Percentiles rank a stretch among this genome's conserved stretches.
Conservation (phyloP, 768 basidiomycete species). For the Serendipita sp. region DNA sequence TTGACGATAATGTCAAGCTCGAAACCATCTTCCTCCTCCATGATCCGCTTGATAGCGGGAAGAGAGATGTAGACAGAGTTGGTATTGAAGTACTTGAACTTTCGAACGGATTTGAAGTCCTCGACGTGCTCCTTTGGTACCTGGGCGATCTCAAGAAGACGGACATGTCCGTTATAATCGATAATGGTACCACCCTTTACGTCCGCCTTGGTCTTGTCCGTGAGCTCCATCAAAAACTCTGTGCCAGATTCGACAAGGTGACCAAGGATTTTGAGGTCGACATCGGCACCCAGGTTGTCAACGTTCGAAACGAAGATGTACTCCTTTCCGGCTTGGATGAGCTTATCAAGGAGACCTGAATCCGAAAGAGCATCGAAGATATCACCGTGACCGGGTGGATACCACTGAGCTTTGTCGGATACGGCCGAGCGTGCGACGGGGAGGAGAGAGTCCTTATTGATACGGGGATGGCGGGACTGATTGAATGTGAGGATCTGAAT, state of each 20-base stretch:
- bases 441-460: conserved; percentile 75
- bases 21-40: conserved; percentile 66
- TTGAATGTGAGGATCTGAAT: conserved; percentile 85
- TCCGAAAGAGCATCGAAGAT: conserved; percentile 84
- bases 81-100: conserved; percentile 90
- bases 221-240: conserved; percentile 91
- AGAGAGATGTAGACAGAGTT: conserved; percentile 60
- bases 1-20: conserved; percentile 94
- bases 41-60: conserved; percentile 73
- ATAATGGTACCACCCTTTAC: conserved; percentile 82
- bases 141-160: conserved; percentile 86
- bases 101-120: conserved; percentile 81
- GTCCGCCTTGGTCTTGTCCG: conserved; percentile 92
- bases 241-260: conserved; percentile 70
- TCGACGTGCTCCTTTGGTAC: conserved; percentile 86
- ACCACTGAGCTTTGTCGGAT: conserved; percentile 86
- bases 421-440: conserved; percentile 64
- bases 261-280: conserved; percentile 68
- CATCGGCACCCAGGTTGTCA: conserved; percentile 87
- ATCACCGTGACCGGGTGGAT: conserved; percentile 95
- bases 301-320: conserved; percentile 97
- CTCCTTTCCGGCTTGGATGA: conserved; percentile 83
- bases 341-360: conserved; percentile 79
- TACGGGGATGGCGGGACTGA: conserved; percentile 88
- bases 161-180: conserved; percentile 77